Evolutionary conservation across 192 early-diverging fungal genomes (phyloP), one percentile per base, ranked within the genome.

Genomic region (Backusella liffmaniae): DNA sequence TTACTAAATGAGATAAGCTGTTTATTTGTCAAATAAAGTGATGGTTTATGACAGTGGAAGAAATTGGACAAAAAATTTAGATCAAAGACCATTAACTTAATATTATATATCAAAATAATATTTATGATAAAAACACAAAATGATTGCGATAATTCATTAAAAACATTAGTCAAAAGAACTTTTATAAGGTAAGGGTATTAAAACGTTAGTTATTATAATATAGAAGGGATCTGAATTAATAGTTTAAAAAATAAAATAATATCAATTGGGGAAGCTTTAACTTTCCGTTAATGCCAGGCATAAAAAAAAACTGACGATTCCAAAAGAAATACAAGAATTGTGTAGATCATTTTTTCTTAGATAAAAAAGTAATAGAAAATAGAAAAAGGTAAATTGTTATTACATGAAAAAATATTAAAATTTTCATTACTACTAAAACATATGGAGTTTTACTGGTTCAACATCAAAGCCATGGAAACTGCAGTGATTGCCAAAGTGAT

Each of bases 281-380:
- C 21, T 62, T 62, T 29, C 56, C 56, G 12, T 12, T 29, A 29
- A 62, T 62, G 56, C 56, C 23, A 62, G 56, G 56, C 26, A 23
- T 62, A 62, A 62, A 44, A 62, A 62, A 29, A 26, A 62, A 62
- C 56, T 62, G 56, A 62, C 23, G 56, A 62, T 62, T 23, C 23
- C 56, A 62, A 62, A 62, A 62, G 56, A 62, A 62, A 62, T 62
- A 62, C 56, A 62, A 62, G 56, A 62, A 62, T 62, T 62, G 23
- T 26, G 21, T 26, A 62, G 56, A 62, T 62, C 56, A 29, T 29
- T 62, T 62, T 62, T 62, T 62, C 56, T 62, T 62, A 56, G 53
- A 62, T 62, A 62, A 62, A 29, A 62, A 59, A 59, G 56, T 59
- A 59, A 59, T 26, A 59, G 23, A 59, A 62, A 62, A 10, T 23